Percentiles rank a stretch among this genome's conserved stretches.
Conservation (phyloP, 768 basidiomycete species). For the Leccinum longicurvipes region DNA sequence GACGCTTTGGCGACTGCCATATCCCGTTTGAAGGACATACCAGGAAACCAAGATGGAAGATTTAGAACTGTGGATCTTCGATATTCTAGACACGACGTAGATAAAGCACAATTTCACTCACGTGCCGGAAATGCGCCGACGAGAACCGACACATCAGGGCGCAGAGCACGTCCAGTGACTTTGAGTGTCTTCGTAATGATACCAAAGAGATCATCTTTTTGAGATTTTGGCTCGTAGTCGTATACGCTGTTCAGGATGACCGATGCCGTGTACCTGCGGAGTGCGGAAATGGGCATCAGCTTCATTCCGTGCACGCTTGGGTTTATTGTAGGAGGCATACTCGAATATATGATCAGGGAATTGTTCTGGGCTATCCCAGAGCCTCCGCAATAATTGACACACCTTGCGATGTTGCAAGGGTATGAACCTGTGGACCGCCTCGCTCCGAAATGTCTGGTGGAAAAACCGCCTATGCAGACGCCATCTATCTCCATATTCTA, state of each 20-base stretch:
- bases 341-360: constrained; percentile 34
- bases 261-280: constrained; percentile 18
- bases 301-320: not conserved
- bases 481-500: constrained; percentile 35
- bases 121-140: constrained; percentile 16
- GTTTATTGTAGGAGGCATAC: constrained; percentile 14
- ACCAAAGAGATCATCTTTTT: constrained; percentile 14
- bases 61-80: constrained; percentile 10
- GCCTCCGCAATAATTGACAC: constrained; percentile 30
- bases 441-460: constrained; percentile 23
- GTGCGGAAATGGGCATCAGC: not conserved
- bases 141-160: constrained; percentile 18
- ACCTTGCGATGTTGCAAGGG: constrained; percentile 30
- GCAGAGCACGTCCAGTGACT: constrained; percentile 9
- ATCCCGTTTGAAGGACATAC: constrained; percentile 22
- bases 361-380: constrained; percentile 33
- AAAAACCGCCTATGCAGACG: constrained; percentile 30
- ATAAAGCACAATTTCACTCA: constrained; percentile 1
- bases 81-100: not conserved
- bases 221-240: constrained; percentile 14
- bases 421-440: constrained; percentile 24
- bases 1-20: constrained; percentile 14
- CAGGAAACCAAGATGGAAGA: constrained; percentile 24
- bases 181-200: constrained; percentile 5
- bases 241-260: constrained; percentile 21